Evolutionary conservation across 2,329 filamentous ascomycete species (phyloP).

Genomic region (Lachnellula cervina): DNA sequence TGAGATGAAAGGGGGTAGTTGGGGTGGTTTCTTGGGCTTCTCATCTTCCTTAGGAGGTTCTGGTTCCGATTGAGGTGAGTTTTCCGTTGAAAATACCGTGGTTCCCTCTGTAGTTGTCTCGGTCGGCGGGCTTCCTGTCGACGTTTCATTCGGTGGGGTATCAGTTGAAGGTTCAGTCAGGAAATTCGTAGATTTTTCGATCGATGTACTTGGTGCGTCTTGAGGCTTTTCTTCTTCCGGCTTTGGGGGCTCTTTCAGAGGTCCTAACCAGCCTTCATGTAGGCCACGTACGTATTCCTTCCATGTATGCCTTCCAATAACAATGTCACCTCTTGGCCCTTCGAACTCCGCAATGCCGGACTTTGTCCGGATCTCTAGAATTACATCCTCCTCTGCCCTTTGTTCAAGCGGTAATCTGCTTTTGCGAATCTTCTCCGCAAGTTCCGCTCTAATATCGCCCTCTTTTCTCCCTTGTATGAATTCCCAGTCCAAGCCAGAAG

Average conservation of each 20-base stretch:
- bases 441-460: conserved; percentile 83
- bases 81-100: conserved; percentile 24
- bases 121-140: not conserved
- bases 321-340: conserved; percentile 75
- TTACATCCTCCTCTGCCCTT: conserved; percentile 44
- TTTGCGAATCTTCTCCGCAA: conserved; percentile 82
- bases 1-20: conserved; percentile 69
- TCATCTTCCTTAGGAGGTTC: conserved; percentile 36
- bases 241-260: conserved; percentile 58
- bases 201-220: conserved; percentile 7
- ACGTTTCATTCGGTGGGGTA: not conserved
- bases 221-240: conserved; percentile 25
- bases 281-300: conserved; percentile 93
- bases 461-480: conserved; percentile 88
- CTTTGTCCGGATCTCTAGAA: conserved; percentile 59
- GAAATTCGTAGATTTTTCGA: conserved; percentile 23
- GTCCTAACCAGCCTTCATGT: conserved; percentile 95
- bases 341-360: conserved; percentile 67
- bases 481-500: conserved; percentile 91
- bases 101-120: conserved; percentile 13
- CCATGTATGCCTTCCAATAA: conserved; percentile 90
- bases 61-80: conserved; percentile 1
- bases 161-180: conserved; percentile 20
- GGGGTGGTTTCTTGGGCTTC: conserved; percentile 54
- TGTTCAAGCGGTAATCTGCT: conserved; percentile 44